A percentile compares a stretch with the other conserved stretches of the same genome.
Evolutionary conservation across 2,329 filamentous ascomycete genomes (phyloP).

Genomic region (Lojkania enalia): DNA sequence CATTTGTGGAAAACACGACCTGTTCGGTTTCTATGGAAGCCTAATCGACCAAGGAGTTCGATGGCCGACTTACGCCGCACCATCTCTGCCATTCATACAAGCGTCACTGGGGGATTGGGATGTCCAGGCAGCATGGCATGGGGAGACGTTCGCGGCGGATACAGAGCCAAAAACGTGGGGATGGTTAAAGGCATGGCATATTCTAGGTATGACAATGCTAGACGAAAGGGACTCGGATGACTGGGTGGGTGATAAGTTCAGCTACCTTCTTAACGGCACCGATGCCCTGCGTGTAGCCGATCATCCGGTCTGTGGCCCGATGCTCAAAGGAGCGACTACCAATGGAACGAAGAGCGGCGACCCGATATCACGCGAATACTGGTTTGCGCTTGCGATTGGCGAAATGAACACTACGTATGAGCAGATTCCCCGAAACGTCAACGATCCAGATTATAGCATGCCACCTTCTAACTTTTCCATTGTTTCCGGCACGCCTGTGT

Average conservation of each 20-base stretch:
- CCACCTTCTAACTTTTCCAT: neutral
- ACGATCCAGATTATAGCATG: neutral
- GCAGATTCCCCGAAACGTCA: neutral
- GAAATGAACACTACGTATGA: neutral
- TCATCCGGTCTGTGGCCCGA: neutral
- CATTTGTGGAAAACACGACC: neutral
- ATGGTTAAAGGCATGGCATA: neutral
- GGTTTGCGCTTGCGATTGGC: neutral
- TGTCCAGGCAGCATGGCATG: neutral
- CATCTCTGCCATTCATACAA: neutral
- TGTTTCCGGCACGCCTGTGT: neutral
- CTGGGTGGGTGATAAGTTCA: too few species aligned
- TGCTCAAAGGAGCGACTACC: neutral
- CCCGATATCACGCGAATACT: neutral
- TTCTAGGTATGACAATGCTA: neutral
- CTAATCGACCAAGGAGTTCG: neutral
- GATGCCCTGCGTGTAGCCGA: neutral
- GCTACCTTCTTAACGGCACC: neutral
- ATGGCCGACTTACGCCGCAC: neutral
- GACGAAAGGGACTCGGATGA: neutral
- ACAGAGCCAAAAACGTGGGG: neutral
- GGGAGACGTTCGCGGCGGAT: neutral
- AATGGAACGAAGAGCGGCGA: neutral
- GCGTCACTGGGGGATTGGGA: neutral
- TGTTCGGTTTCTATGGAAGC: neutral